These are phyloP conservation scores for Fusarium acutatum DNA, from an alignment of 2,329 filamentous ascomycete genomes.

Conservation along the genomic window DNA sequence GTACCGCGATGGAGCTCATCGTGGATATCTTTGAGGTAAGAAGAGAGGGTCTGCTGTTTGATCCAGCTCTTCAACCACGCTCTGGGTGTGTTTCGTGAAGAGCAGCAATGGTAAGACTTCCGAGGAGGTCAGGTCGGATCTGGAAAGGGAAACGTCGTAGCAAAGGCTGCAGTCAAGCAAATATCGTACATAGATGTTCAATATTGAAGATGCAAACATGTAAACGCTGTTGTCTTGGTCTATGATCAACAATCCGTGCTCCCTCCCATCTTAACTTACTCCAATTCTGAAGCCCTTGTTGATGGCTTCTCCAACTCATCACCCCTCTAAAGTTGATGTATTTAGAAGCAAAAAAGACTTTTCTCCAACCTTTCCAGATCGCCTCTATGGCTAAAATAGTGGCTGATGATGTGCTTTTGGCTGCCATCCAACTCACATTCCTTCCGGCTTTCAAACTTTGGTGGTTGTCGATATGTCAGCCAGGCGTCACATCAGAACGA, in stretches of 20 bases:
- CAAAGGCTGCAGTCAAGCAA: conserved; percentile 13
- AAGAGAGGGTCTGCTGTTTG: conserved; percentile 32
- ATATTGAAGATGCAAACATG: neutral
- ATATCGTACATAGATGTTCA: neutral
- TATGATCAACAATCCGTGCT: conserved; percentile 17
- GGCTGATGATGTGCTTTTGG: conserved; percentile 20
- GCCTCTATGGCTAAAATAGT: conserved; percentile 6
- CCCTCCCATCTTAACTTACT: conserved; percentile 13
- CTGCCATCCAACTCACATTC: conserved; percentile 10
- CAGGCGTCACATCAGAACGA: neutral
- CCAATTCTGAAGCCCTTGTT: conserved; percentile 13
- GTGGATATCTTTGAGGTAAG: conserved; percentile 27
- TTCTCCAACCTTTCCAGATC: conserved; percentile 19
- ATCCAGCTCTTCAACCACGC: conserved; percentile 23
- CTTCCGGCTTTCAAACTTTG: neutral
- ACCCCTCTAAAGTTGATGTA: neutral
- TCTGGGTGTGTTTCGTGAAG: conserved; percentile 24
- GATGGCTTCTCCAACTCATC: conserved; percentile 24
- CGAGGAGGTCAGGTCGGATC: neutral
- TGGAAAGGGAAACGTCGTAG: conserved; percentile 16
- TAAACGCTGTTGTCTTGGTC: neutral
- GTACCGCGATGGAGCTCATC: conserved; percentile 30
- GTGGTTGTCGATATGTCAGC: neutral
- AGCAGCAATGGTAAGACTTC: neutral
- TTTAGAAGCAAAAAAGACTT: conserved; percentile 1